phyloP scores from a whole-genome alignment of 805 yeast species.

The Huiozyma sinensis region DNA sequence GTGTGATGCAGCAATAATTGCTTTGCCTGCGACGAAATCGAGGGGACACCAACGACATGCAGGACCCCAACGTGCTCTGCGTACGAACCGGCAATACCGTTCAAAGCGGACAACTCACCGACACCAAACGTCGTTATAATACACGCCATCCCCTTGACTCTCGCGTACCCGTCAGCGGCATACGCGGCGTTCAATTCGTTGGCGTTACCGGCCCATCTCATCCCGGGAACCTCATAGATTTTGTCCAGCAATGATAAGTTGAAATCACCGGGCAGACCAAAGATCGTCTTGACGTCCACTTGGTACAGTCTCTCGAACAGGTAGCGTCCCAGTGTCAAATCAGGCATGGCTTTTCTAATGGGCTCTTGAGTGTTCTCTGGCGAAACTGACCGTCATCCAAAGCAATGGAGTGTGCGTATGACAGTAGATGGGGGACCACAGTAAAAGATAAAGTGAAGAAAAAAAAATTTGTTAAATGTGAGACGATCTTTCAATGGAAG shows the following conservation, averaged over 20 bases:
- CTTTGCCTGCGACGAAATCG: conserved; percentile 42
- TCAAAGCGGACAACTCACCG: conserved; percentile 73
- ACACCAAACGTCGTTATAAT: conserved; percentile 80
- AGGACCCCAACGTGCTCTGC: conserved; percentile 80
- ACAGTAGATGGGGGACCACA: too few relatives aligned
- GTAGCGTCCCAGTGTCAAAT: conserved; percentile 45
- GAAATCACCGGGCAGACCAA: conserved; percentile 78
- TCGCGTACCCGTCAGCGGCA: conserved; percentile 79
- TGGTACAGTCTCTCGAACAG: conserved; percentile 69
- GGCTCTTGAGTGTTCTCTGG: too few relatives aligned
- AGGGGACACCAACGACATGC: conserved; percentile 80
- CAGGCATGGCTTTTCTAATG: too few relatives aligned
- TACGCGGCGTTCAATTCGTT: conserved; percentile 76
- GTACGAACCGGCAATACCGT: conserved; percentile 78
- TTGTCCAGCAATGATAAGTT: conserved; percentile 60
- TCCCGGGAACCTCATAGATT: conserved; percentile 56
- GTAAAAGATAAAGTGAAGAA: too few relatives aligned
- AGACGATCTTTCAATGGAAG: too few relatives aligned
- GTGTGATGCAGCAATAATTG: conserved; percentile 4
- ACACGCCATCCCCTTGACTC: conserved; percentile 65
- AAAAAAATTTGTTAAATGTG: too few relatives aligned
- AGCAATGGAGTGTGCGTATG: too few relatives aligned
- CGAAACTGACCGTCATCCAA: too few relatives aligned
- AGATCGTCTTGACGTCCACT: conserved; percentile 54
- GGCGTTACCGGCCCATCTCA: conserved; percentile 85